Evolutionary conservation across 148 eudicot genomes (phyloP).

Genomic region (Rhododendron williamsianum): DNA sequence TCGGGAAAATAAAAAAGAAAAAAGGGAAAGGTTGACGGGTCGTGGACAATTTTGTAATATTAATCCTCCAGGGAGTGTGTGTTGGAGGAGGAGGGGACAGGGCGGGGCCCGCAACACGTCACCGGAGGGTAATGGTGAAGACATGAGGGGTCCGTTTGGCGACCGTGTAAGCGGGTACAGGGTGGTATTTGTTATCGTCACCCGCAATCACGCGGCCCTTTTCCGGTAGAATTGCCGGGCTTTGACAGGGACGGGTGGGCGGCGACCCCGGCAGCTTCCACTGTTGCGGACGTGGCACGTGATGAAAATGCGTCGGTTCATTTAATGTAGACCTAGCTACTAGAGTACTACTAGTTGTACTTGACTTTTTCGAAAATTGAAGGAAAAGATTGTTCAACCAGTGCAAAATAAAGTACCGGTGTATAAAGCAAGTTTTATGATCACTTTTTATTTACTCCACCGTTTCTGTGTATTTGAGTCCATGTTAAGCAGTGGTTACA

Average conservation of each 20-base stretch:
- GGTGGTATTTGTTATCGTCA: not conserved
- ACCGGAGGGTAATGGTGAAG: slow-evolving; percentile 9
- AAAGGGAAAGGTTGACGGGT: slow-evolving; percentile 30
- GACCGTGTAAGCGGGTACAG: slow-evolving; percentile 24
- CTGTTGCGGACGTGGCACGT: slow-evolving; percentile 11
- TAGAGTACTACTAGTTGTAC: not conserved
- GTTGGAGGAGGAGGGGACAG: slow-evolving; percentile 26
- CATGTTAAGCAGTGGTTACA: no score
- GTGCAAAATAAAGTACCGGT: not conserved
- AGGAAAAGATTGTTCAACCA: not conserved
- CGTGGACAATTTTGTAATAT: slow-evolving; percentile 22
- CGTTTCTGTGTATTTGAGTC: no score
- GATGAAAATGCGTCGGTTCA: not conserved
- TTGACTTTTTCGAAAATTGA: not conserved
- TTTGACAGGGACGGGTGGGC: not conserved
- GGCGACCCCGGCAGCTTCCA: slow-evolving; percentile 18
- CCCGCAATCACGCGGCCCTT: not conserved
- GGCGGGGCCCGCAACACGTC: slow-evolving; percentile 33
- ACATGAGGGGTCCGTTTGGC: slow-evolving; percentile 33
- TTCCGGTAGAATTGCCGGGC: not conserved
- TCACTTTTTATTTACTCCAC: no score
- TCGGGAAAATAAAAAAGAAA: not conserved
- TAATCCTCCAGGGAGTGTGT: not conserved
- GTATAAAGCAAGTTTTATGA: no score
- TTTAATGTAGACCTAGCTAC: not conserved